Evolutionary conservation across 129 eudicot species (phyloP).

Genomic region (Flaveria linearis): DNA sequence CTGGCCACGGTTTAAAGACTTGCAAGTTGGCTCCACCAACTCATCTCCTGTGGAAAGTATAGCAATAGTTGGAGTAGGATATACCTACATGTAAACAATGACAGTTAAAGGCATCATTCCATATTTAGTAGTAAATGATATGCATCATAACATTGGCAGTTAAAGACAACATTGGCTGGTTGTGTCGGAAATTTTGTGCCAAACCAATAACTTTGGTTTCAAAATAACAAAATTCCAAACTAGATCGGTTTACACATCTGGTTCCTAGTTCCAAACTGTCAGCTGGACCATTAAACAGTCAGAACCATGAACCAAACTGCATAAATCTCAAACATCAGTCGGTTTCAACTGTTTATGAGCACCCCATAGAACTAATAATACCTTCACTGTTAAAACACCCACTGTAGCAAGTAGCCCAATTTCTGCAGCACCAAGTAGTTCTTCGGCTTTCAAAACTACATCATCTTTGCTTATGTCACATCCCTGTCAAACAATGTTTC

Average conservation of each 20-base stretch:
- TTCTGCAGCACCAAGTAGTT: constrained; percentile 79
- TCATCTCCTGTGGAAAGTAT: constrained; percentile 97
- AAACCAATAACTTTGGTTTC: too few relatives aligned
- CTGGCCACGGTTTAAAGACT: constrained; percentile 79
- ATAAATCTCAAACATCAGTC: too few relatives aligned
- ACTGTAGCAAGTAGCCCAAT: constrained; percentile 92
- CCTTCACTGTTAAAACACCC: constrained; percentile 74
- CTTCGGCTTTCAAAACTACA: constrained; percentile 73
- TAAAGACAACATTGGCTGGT: too few relatives aligned
- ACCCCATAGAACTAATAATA: constrained; percentile 22
- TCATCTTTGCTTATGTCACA: constrained; percentile 76
- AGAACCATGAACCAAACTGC: too few relatives aligned
- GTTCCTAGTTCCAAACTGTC: too few relatives aligned
- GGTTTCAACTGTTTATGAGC: not conserved
- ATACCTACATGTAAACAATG: constrained; percentile 53
- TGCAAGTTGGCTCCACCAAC: constrained; percentile 78
- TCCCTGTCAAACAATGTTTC: constrained; percentile 50
- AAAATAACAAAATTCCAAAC: too few relatives aligned
- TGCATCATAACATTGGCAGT: not conserved
- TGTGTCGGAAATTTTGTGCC: too few relatives aligned
- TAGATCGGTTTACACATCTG: too few relatives aligned
- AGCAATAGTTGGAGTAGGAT: constrained; percentile 74
- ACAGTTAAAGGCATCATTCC: constrained; percentile 10
- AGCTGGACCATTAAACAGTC: too few relatives aligned
- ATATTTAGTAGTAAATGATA: not conserved